Conservation (phyloP, 192 early-diverging fungal species). For the Lobosporangium transversale region DNA sequence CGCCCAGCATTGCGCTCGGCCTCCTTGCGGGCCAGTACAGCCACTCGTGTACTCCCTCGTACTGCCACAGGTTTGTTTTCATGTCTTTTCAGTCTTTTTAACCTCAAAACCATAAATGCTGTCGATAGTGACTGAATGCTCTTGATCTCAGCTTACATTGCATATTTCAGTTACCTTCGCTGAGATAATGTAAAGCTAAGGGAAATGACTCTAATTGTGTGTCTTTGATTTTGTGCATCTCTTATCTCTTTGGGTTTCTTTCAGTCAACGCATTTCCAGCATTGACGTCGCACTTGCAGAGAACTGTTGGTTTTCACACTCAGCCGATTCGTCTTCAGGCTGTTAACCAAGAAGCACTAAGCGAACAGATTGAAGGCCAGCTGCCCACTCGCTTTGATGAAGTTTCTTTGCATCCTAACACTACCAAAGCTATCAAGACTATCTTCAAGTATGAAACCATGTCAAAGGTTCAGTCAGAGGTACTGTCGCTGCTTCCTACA, state of each 20-base stretch:
- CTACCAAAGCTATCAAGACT: constrained; percentile 65
- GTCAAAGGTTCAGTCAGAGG: constrained; percentile 86
- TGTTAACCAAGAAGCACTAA: constrained; percentile 8
- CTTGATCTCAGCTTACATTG: not conserved
- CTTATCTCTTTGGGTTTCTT: not conserved
- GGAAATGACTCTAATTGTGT: not conserved
- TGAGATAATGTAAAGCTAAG: not conserved
- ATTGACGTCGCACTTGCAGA: constrained; percentile 28
- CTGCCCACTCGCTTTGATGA: constrained; percentile 65
- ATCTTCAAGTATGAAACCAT: constrained; percentile 81
- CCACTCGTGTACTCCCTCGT: not conserved
- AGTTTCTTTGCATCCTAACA: constrained; percentile 55
- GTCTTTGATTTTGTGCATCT: not conserved
- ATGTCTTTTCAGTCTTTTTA: not conserved
- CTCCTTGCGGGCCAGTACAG: not conserved
- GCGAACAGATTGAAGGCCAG: constrained; percentile 43
- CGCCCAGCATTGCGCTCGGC: constrained; percentile 36
- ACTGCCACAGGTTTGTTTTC: not conserved
- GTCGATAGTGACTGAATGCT: too few relatives aligned
- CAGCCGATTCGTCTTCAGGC: constrained; percentile 20
- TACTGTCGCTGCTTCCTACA: constrained; percentile 77
- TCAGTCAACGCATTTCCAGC: constrained; percentile 30
- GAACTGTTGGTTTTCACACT: constrained; percentile 25
- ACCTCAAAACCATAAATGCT: constrained; percentile 6
- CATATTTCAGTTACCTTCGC: not conserved